Conservation (phyloP, 2,329 filamentous ascomycete species). For the Alternaria conjuncta region DNA sequence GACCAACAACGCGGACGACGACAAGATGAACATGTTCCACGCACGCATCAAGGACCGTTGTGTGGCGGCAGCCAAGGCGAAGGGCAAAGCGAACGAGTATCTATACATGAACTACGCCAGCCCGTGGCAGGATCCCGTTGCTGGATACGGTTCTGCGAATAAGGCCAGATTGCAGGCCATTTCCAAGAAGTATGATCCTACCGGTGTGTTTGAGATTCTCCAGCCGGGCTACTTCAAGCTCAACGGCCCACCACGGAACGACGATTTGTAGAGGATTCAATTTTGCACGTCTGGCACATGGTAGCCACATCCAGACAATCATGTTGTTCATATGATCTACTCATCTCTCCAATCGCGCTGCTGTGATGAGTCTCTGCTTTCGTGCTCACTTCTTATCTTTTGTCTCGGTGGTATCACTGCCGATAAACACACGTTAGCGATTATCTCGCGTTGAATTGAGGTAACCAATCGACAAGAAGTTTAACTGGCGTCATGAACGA, state of each 20-base stretch:
- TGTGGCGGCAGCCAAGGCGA: slow-evolving; percentile 7
- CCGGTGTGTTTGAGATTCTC: slow-evolving; percentile 24
- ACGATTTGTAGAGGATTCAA: background rate
- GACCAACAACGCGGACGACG: slow-evolving; percentile 30
- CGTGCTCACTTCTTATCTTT: background rate
- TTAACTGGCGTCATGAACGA: background rate
- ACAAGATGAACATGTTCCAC: slow-evolving; percentile 23
- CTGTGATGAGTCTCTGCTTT: background rate
- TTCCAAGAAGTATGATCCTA: slow-evolving; percentile 28
- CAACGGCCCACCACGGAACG: slow-evolving; percentile 16
- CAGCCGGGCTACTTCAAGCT: slow-evolving; percentile 34
- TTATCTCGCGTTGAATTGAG: background rate
- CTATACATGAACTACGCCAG: slow-evolving; percentile 59
- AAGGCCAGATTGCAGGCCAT: slow-evolving; percentile 26
- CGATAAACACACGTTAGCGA: background rate
- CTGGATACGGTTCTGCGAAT: slow-evolving; percentile 51
- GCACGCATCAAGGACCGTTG: slow-evolving; percentile 21
- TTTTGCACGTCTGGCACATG: background rate
- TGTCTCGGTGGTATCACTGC: background rate
- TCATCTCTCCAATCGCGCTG: background rate
- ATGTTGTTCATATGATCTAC: background rate
- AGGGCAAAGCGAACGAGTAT: slow-evolving; percentile 18
- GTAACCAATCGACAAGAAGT: background rate
- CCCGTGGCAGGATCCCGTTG: slow-evolving; percentile 51
- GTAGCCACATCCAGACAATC: background rate